A percentile compares a stretch with the other conserved stretches of the same genome.
phyloP scores from a whole-genome alignment of 1,139 yeast genomes.

The Kodamaea arcana region DNA sequence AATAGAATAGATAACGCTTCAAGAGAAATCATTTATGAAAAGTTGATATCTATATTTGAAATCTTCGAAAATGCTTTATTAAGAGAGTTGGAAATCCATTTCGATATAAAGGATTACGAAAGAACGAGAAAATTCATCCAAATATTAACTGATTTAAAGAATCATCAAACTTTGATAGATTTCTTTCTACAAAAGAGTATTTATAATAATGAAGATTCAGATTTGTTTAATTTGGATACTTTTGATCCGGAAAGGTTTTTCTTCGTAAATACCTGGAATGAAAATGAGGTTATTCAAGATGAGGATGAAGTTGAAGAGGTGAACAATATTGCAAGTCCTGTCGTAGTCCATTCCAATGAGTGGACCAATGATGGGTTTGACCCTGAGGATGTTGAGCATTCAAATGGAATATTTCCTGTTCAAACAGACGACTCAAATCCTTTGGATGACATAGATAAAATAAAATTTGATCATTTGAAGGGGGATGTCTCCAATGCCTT shows the following conservation, averaged over 20 bases:
- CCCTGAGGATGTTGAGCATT: neutral
- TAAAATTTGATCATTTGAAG: neutral
- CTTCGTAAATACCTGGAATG: slow-evolving; percentile 5
- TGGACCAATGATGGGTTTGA: neutral
- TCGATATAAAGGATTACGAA: slow-evolving; percentile 47
- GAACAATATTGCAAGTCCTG: too few relatives aligned
- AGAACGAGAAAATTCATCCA: slow-evolving; percentile 32
- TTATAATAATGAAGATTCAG: slow-evolving; percentile 35
- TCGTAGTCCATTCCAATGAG: too few relatives aligned
- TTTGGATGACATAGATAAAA: neutral
- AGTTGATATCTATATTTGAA: slow-evolving; percentile 58
- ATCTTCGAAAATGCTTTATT: slow-evolving; percentile 71
- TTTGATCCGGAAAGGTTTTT: slow-evolving; percentile 22
- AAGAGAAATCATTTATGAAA: slow-evolving; percentile 36
- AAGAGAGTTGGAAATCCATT: slow-evolving; percentile 63
- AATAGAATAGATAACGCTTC: slow-evolving; percentile 38
- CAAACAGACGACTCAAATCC: neutral
- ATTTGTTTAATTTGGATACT: slow-evolving; percentile 28
- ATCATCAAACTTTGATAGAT: slow-evolving; percentile 44
- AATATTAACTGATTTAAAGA: slow-evolving; percentile 34
- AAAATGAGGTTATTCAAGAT: slow-evolving; percentile 2
- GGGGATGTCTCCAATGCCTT: neutral
- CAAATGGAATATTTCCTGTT: neutral
- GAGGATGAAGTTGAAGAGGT: neutral
- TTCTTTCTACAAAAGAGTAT: slow-evolving; percentile 44